Percentiles rank a stretch among this genome's conserved stretches.
These are phyloP conservation scores for Ceratocystis albifundus DNA, from an alignment of 2,329 filamentous ascomycete species.

Conservation along the genomic window DNA sequence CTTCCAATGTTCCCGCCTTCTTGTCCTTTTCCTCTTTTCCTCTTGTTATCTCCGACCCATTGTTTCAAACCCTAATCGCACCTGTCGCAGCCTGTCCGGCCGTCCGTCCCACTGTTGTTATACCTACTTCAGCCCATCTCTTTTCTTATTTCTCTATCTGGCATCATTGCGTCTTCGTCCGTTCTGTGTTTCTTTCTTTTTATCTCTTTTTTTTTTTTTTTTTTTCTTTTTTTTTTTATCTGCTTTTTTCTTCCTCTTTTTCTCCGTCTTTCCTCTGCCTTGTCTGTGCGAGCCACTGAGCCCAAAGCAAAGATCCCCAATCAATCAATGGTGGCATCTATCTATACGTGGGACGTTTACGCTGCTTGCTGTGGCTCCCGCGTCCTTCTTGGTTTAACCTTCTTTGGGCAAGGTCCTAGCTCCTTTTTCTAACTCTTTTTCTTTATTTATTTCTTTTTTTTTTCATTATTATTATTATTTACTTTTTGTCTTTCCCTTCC, in stretches of 20 bases:
- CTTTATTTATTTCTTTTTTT: not conserved
- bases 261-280: not conserved
- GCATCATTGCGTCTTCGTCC: too few species aligned
- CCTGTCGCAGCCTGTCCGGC: not conserved
- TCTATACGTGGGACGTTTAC: not conserved
- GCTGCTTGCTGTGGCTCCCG: not conserved
- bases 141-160: not conserved
- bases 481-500: not conserved
- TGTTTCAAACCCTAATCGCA: not conserved
- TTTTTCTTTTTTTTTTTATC: too few species aligned
- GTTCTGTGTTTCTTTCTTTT: not conserved
- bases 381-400: slow-evolving; percentile 10
- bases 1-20: not conserved
- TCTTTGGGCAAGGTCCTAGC: slow-evolving; percentile 8
- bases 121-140: not conserved
- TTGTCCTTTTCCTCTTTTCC: not conserved
- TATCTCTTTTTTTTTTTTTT: too few species aligned
- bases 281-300: not conserved
- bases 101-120: not conserved
- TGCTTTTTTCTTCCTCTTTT: too few species aligned
- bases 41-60: not conserved
- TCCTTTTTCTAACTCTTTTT: not conserved
- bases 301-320: not conserved
- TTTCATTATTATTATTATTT: not conserved
- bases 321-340: slow-evolving; percentile 1